Percentiles rank a stretch among this genome's conserved stretches.
These are phyloP conservation scores for Quercus mongolica DNA, from an alignment of 306 rosid species.

Conservation along the genomic window DNA sequence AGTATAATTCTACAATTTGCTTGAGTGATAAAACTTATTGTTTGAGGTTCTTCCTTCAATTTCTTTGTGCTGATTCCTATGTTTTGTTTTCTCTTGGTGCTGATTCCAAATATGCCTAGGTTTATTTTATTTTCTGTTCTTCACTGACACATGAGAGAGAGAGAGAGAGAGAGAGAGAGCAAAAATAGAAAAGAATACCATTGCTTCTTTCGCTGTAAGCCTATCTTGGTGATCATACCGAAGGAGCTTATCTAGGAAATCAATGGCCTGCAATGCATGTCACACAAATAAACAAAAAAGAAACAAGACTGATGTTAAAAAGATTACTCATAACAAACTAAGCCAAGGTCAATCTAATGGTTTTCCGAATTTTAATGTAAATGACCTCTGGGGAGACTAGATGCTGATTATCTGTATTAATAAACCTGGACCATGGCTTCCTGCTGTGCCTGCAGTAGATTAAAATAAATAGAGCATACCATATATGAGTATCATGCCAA, in stretches of 20 bases:
- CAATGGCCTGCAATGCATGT: constrained; percentile 64
- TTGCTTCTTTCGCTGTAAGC: constrained; percentile 93
- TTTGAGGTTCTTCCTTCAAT: no score
- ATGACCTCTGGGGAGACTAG: constrained; percentile 94
- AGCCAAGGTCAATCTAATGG: neutral
- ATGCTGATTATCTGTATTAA: constrained; percentile 92
- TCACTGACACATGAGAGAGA: no score
- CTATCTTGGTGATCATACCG: constrained; percentile 94
- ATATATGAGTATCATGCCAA: neutral
- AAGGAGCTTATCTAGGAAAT: constrained; percentile 94
- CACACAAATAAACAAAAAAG: constrained; percentile 4
- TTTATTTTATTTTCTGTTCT: no score
- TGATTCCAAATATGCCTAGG: no score
- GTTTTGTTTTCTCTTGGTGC: no score
- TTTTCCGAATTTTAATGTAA: constrained; percentile 1
- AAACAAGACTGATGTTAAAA: constrained; percentile 11
- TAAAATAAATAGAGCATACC: constrained; percentile 8
- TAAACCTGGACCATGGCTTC: constrained; percentile 95
- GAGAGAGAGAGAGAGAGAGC: neutral
- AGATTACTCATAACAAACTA: neutral
- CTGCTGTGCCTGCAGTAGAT: constrained; percentile 83
- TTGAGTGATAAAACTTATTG: no score
- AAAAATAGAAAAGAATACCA: constrained; percentile 39
- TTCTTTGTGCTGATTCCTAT: no score
- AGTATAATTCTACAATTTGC: no score